Conservation (phyloP, 2,329 filamentous ascomycete species). For the Madurella mycetomatis region DNA sequence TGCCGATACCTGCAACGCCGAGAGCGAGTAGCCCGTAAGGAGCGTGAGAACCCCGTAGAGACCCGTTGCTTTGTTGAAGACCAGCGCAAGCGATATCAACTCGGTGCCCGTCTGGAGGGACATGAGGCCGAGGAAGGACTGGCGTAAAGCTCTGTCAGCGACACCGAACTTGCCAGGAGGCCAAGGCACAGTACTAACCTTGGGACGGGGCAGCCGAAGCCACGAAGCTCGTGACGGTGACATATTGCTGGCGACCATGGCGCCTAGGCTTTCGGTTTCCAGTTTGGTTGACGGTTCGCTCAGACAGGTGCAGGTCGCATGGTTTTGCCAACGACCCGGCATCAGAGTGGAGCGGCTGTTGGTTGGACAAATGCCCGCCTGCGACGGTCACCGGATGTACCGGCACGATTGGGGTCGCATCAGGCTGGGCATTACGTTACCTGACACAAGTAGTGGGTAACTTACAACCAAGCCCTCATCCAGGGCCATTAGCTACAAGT, state of each 20-base stretch:
- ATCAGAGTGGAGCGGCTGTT: neutral
- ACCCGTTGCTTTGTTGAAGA: slow-evolving; percentile 90
- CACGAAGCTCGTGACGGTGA: slow-evolving; percentile 14
- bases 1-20: slow-evolving; percentile 78
- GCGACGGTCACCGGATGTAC: neutral
- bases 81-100: slow-evolving; percentile 73
- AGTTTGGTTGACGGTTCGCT: neutral
- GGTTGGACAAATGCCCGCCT: no score
- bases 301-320: neutral
- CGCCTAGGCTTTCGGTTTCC: neutral
- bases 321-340: neutral
- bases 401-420: neutral
- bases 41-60: slow-evolving; percentile 87
- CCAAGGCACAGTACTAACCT: slow-evolving; percentile 19
- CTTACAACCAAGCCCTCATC: no score
- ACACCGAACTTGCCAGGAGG: neutral
- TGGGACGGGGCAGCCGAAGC: slow-evolving; percentile 30
- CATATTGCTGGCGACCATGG: neutral
- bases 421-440: neutral
- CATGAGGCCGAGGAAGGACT: slow-evolving; percentile 84
- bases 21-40: slow-evolving; percentile 79
- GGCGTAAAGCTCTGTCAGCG: slow-evolving; percentile 9
- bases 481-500: no score
- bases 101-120: slow-evolving; percentile 82
- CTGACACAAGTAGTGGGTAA: neutral